Base-by-base conservation (phyloP, 2,329 filamentous ascomycete genomes). In the Harringtonia aguacate region DNA sequence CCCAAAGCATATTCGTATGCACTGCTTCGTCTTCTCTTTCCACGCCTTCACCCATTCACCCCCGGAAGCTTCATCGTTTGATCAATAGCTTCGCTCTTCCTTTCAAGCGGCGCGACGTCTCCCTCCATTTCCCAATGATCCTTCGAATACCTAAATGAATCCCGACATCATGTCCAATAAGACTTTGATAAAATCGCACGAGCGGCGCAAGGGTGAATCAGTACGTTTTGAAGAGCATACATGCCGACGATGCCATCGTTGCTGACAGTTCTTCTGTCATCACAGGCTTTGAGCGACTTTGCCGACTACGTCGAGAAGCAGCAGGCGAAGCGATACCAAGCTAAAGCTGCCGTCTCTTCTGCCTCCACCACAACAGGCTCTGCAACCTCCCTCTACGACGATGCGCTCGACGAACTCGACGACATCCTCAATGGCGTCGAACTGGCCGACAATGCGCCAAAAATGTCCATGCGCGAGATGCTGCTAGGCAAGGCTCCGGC, bases 251-350 rank as follows among this genome's bases (percentile, higher is more conserved):
- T 39, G 15, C 36, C 14, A 14, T 14, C 10, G 14, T 9, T 13
- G n/a, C 20, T 41, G 18, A 12, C 24, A 12, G 13, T 20, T n/a
- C n/a, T 7, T 13, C 3, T 20, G 17, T n/a, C 12, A 17, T 30
- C 3, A 3, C 31, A 75, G 73, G 89, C 90, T 13, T 74, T 98
- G 45, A 92, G 85, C 68, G 92, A 97, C 56, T 98, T 98, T 61
- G 88, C 89, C 62, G 92, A 98, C 57, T 97, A 95, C 57, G 92
- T 95, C 52, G 88, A 97, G 63, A 84, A 88, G 61, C 89, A 97
- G 61, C 92, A 97, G 63, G 80, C 81, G 14, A 65, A 81, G 40
- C 81, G 84, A 45, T 81, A 78, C 53, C 75, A 75, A 62, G 59
- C 12, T 8, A 18, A 20, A n/a, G 4, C 15, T 4, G 41, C 45